Percentiles rank a stretch among this genome's conserved stretches.
Conservation (phyloP, 2,329 filamentous ascomycete species). For the Diaporthe sp. region DNA sequence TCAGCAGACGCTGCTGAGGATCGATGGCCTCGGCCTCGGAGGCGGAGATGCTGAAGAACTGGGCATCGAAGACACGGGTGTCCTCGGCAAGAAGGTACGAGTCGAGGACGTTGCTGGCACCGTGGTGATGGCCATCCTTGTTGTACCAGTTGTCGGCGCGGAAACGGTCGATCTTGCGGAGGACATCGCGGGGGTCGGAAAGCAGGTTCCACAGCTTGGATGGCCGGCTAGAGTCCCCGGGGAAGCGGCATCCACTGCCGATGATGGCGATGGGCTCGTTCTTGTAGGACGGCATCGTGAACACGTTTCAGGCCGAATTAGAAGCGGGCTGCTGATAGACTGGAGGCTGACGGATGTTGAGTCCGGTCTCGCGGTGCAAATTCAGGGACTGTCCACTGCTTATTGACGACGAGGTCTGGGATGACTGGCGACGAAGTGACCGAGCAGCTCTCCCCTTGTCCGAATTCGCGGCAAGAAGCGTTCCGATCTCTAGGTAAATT, state of each 20-base stretch:
- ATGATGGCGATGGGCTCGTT: conserved; percentile 58
- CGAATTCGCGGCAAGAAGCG: background rate
- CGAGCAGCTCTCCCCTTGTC: background rate
- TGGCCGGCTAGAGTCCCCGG: conserved; percentile 51
- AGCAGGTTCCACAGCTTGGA: conserved; percentile 55
- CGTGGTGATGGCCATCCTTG: conserved; percentile 47
- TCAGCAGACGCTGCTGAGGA: conserved; percentile 40
- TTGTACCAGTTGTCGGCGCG: conserved; percentile 47
- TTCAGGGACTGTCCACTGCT: background rate
- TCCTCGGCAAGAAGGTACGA: conserved; percentile 43
- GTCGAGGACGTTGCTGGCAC: conserved; percentile 46
- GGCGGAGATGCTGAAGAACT: conserved; percentile 49
- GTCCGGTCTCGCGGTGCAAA: background rate
- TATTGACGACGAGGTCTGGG: background rate
- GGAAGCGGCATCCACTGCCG: conserved; percentile 57
- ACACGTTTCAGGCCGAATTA: background rate
- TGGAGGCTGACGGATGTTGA: background rate
- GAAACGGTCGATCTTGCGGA: conserved; percentile 46
- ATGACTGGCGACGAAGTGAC: background rate
- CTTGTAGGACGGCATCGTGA: conserved; percentile 18
- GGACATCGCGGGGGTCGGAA: conserved; percentile 44
- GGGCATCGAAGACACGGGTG: conserved; percentile 42
- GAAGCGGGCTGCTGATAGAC: background rate
- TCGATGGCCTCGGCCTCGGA: conserved; percentile 44
- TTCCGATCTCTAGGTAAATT: background rate